Conservation (phyloP, 257 asterid species). For the Solanum gracilifrons region DNA sequence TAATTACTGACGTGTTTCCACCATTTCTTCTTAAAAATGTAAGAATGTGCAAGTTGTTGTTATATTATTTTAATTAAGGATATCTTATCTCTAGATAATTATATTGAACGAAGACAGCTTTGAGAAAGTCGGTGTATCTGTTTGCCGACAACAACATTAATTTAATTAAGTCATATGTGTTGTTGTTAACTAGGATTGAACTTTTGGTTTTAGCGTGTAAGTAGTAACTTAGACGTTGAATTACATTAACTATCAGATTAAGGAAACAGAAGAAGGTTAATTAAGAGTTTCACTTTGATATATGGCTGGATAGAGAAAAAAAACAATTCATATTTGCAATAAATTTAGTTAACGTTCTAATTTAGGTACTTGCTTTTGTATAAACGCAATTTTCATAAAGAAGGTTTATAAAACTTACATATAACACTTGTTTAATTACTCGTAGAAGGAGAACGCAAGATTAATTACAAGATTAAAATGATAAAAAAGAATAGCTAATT, state of each 20-base stretch:
- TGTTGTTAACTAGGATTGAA: not conserved
- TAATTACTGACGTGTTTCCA: not conserved
- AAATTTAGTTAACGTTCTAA: not conserved
- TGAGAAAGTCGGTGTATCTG: not conserved
- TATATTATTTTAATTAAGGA: not conserved
- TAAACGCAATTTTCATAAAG: not conserved
- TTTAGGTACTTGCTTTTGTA: not conserved
- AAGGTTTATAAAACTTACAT: not conserved
- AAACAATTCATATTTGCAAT: not conserved
- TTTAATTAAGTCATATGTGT: not conserved
- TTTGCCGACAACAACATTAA: not conserved
- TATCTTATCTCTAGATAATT: not conserved
- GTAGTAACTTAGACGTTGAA: not conserved
- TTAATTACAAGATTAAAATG: not conserved
- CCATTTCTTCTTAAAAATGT: not conserved
- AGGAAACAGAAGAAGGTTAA: not conserved
- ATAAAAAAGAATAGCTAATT: not conserved
- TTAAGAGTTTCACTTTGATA: not conserved
- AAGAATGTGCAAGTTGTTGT: not conserved
- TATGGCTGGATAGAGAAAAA: not conserved
- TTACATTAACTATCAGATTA: not conserved
- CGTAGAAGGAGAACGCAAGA: not conserved
- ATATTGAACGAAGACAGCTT: not conserved
- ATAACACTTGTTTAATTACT: not conserved
- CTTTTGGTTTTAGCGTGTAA: not conserved